Evolutionary conservation across 1,139 yeast genomes (phyloP).

Genomic region (Candida albicans): DNA sequence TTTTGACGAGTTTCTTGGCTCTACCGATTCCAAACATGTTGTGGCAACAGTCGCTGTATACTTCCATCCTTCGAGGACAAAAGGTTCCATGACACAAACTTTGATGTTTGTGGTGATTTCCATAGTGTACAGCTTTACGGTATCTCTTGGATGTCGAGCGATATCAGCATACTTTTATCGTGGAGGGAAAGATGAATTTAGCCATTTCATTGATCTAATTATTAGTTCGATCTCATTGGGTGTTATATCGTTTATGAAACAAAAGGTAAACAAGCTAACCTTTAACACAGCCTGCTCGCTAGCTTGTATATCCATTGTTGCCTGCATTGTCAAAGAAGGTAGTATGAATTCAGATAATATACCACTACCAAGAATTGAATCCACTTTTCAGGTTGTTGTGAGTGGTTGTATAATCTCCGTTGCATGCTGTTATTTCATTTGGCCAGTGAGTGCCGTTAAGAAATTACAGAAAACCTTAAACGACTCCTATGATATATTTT

Average conservation of each 20-base stretch:
- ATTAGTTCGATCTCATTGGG: constrained; percentile 62
- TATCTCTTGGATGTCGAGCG: constrained; percentile 56
- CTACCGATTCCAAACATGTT: constrained; percentile 75
- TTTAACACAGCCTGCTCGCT: constrained; percentile 81
- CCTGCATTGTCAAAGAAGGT: constrained; percentile 78
- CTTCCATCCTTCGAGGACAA: constrained; percentile 78
- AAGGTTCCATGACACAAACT: constrained; percentile 81
- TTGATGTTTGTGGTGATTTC: constrained; percentile 59
- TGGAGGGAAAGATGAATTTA: constrained; percentile 49
- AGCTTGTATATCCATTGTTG: constrained; percentile 69
- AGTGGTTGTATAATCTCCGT: constrained; percentile 65
- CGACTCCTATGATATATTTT: constrained; percentile 54
- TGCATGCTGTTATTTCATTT: constrained; percentile 54
- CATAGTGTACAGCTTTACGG: constrained; percentile 54
- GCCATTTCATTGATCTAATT: constrained; percentile 58
- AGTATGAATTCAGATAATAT: constrained; percentile 59
- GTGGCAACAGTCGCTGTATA: constrained; percentile 83
- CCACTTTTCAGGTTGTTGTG: constrained; percentile 59
- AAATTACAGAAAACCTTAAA: constrained; percentile 49
- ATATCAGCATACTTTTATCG: constrained; percentile 50
- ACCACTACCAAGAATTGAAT: constrained; percentile 56
- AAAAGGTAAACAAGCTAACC: constrained; percentile 62
- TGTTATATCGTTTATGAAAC: constrained; percentile 66
- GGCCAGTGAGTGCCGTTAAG: constrained; percentile 63
- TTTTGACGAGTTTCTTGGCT: constrained; percentile 57